phyloP scores from a whole-genome alignment of 2,329 filamentous ascomycete species.

The Pleurostoma richardsiae region DNA sequence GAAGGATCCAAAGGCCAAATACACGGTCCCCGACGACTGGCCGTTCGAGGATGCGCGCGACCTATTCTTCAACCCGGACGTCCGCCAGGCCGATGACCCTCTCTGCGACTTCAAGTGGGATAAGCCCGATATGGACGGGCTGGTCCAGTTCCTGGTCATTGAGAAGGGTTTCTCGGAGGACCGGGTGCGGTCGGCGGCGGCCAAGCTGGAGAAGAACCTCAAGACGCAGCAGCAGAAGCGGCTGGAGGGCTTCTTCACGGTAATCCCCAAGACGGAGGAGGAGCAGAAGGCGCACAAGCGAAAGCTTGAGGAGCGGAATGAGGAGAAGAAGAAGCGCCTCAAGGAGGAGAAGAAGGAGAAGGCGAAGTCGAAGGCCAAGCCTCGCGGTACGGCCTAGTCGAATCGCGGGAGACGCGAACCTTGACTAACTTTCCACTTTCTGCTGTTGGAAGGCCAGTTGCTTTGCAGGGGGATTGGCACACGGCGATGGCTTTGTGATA shows the following conservation, averaged over 20 bases:
- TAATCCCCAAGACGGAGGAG: conserved; percentile 78
- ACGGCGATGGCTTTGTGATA: not conserved
- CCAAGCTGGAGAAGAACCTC: conserved; percentile 79
- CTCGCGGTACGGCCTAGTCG: conserved; percentile 55
- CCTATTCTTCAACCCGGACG: conserved; percentile 88
- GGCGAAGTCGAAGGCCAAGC: conserved; percentile 84
- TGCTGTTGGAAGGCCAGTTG: not conserved
- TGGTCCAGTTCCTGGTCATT: conserved; percentile 82
- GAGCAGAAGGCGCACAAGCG: conserved; percentile 84
- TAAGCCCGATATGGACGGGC: conserved; percentile 80
- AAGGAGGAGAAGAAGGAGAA: conserved; percentile 96
- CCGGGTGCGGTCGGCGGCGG: conserved; percentile 73
- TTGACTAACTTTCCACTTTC: not conserved
- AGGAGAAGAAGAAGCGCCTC: conserved; percentile 89
- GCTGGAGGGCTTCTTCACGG: conserved; percentile 96
- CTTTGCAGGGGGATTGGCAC: not conserved
- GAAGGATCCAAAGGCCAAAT: conserved; percentile 73
- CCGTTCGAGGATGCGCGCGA: conserved; percentile 87
- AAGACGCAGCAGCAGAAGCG: conserved; percentile 88
- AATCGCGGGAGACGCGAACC: not conserved
- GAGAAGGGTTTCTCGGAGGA: conserved; percentile 99
- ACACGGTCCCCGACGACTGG: conserved; percentile 90
- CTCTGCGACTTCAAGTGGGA: conserved; percentile 99
- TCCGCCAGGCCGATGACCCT: conserved; percentile 74
- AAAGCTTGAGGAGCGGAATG: conserved; percentile 88